Conservation (phyloP, 495 filamentous ascomycete genomes). For the Beverwykella pulmonaria region DNA sequence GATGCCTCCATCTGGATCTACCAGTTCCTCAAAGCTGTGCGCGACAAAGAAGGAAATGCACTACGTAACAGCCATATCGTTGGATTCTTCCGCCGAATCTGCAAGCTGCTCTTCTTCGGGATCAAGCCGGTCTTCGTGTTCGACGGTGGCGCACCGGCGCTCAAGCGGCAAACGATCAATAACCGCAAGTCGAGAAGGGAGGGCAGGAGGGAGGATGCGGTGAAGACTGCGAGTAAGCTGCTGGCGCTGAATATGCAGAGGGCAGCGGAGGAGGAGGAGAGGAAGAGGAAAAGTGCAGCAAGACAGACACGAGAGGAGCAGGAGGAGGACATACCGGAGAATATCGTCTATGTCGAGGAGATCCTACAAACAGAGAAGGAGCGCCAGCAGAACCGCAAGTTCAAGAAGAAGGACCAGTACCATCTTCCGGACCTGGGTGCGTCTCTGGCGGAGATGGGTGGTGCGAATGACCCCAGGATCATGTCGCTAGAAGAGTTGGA, state of each 20-base stretch:
- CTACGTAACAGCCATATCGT: slow-evolving; percentile 93
- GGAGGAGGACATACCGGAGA: slow-evolving; percentile 69
- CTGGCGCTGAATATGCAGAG: slow-evolving; percentile 92
- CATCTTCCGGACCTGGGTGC: slow-evolving; percentile 83
- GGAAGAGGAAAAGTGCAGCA: slow-evolving; percentile 59
- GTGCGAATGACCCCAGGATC: slow-evolving; percentile 86
- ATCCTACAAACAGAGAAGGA: slow-evolving; percentile 77
- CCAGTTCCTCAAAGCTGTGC: slow-evolving; percentile 97
- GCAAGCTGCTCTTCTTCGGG: slow-evolving; percentile 95
- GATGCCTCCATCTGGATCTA: slow-evolving; percentile 99
- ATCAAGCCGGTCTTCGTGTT: slow-evolving; percentile 98
- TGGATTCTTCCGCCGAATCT: slow-evolving; percentile 96
- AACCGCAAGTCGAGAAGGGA: slow-evolving; percentile 78
- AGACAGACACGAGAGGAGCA: slow-evolving; percentile 49
- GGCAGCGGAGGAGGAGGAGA: slow-evolving; percentile 78
- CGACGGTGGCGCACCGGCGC: slow-evolving; percentile 86
- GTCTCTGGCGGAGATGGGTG: slow-evolving; percentile 79
- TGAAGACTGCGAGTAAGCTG: slow-evolving; percentile 83
- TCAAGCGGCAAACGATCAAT: slow-evolving; percentile 89
- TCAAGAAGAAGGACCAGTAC: slow-evolving; percentile 90
- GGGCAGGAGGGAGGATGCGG: slow-evolving; percentile 89
- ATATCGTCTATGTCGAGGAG: slow-evolving; percentile 88
- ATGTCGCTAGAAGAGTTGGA: slow-evolving; percentile 94
- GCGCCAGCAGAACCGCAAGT: slow-evolving; percentile 70
- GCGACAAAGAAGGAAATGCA: slow-evolving; percentile 97